A percentile compares a stretch with the other conserved stretches of the same genome.
Evolutionary conservation across 1,139 yeast species (phyloP).

Genomic region (Kluyveromyces marxianus): DNA sequence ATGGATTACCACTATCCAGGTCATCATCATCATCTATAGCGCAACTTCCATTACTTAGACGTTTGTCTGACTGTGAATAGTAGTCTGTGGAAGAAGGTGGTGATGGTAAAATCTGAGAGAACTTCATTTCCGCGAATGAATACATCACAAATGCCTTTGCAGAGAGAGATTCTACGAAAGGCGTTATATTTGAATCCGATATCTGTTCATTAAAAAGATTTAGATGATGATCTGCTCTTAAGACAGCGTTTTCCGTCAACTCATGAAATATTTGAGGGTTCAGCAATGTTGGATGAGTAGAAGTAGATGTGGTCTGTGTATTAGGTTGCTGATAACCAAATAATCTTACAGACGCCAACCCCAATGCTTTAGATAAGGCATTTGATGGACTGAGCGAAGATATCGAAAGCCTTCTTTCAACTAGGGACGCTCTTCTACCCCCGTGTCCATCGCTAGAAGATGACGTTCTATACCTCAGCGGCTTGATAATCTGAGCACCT

Average conservation of each 20-base stretch:
- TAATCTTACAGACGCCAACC: conserved; percentile 78
- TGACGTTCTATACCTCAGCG: conserved; percentile 20
- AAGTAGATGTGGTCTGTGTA: conserved; percentile 9
- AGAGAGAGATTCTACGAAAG: conserved; percentile 64
- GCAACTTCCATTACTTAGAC: conserved; percentile 26
- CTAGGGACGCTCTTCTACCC: conserved; percentile 33
- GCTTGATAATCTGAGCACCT: conserved; percentile 43
- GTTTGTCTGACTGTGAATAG: conserved; percentile 13
- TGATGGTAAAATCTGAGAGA: conserved; percentile 70
- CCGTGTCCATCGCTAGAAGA: conserved; percentile 31
- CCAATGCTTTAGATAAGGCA: conserved; percentile 82
- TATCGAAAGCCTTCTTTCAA: conserved; percentile 56
- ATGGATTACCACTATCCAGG: conserved; percentile 17
- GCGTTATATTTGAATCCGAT: conserved; percentile 36
- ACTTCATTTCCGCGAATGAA: conserved; percentile 86
- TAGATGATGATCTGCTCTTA: conserved; percentile 26
- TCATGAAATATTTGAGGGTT: conserved; percentile 26
- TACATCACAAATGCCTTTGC: conserved; percentile 87
- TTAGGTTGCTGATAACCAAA: conserved; percentile 45
- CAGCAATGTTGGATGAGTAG: conserved; percentile 15
- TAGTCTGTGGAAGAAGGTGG: conserved; percentile 48
- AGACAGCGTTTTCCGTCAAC: conserved; percentile 29
- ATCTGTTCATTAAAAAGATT: conserved; percentile 27
- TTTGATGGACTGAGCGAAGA: conserved; percentile 74
- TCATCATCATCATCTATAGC: conserved; percentile 28